Percentiles rank a stretch among this genome's conserved stretches.
Evolutionary conservation across 1,139 yeast species (phyloP).

Genomic region (Candida sanyaensis): DNA sequence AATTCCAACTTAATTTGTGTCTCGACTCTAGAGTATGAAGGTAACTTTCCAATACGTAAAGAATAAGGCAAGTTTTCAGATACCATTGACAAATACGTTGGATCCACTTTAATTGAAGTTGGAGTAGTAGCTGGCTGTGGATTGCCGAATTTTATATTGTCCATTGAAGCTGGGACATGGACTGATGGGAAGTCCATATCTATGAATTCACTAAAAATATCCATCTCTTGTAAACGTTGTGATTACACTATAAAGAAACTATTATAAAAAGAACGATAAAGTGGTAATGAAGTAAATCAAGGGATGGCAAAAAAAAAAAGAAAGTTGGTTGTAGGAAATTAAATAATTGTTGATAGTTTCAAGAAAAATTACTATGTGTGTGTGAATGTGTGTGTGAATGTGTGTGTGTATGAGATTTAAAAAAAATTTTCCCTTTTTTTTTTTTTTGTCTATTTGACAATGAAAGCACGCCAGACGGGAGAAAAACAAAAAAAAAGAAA

Average conservation of each 20-base stretch:
- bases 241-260: no score
- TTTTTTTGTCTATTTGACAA: neutral
- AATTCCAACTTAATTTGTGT: constrained; percentile 85
- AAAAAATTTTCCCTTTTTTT: neutral
- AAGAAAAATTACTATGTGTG: neutral
- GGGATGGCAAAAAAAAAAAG: neutral
- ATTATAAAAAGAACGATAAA: no score
- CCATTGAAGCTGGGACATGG: neutral
- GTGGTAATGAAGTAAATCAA: neutral
- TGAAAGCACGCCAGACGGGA: no score
- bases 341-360: neutral
- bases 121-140: constrained; percentile 43
- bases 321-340: neutral
- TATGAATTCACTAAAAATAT: neutral
- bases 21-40: constrained; percentile 85
- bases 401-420: neutral
- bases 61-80: constrained; percentile 54
- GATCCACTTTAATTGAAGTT: constrained; percentile 28
- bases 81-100: constrained; percentile 41
- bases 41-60: constrained; percentile 62
- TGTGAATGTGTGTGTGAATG: neutral
- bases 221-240: neutral
- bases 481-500: no score
- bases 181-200: constrained; percentile 2
- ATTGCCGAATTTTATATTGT: constrained; percentile 51